A percentile compares a stretch with the other conserved stretches of the same genome.
These are phyloP conservation scores for Scheffersomyces quercinus DNA, from an alignment of 1,139 yeast genomes.

Conservation along the genomic window DNA sequence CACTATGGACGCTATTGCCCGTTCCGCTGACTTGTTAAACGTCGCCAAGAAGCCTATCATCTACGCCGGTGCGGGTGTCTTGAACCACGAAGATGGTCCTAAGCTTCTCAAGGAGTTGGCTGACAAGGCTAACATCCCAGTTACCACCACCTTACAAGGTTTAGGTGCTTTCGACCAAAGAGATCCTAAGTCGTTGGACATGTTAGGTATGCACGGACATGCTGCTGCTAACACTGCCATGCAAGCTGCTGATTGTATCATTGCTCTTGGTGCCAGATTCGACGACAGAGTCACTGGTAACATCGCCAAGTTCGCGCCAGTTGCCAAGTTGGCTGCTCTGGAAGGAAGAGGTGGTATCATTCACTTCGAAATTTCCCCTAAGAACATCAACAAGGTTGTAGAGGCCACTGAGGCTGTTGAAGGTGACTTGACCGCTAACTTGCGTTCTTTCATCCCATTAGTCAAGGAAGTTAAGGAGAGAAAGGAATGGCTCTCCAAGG, in stretches of 20 bases:
- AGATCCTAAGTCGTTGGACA: constrained; percentile 86
- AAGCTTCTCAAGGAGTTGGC: constrained; percentile 75
- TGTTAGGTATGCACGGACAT: constrained; percentile 98
- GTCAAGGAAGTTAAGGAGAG: constrained; percentile 61
- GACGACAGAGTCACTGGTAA: constrained; percentile 97
- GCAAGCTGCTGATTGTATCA: constrained; percentile 87
- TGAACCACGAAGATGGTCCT: constrained; percentile 83
- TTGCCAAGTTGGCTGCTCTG: constrained; percentile 82
- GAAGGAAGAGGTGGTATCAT: constrained; percentile 93
- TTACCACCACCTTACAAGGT: constrained; percentile 92
- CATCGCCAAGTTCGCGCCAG: constrained; percentile 88
- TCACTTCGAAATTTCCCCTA: constrained; percentile 94
- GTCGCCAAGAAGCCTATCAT: constrained; percentile 84
- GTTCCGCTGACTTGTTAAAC: constrained; percentile 78
- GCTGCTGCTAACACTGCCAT: constrained; percentile 95
- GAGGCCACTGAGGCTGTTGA: constrained; percentile 96
- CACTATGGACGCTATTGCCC: constrained; percentile 69
- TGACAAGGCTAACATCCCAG: constrained; percentile 91
- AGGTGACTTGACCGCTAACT: constrained; percentile 87
- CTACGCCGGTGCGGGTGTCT: constrained; percentile 90
- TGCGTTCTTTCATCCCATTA: constrained; percentile 70
- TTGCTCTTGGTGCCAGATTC: constrained; percentile 95
- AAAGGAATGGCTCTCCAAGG: constrained; percentile 74
- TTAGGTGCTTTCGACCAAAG: constrained; percentile 93
- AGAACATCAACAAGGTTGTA: constrained; percentile 95